phyloP scores from a whole-genome alignment of 2,329 filamentous ascomycete genomes.

The Zymoseptoria pseudotritici region DNA sequence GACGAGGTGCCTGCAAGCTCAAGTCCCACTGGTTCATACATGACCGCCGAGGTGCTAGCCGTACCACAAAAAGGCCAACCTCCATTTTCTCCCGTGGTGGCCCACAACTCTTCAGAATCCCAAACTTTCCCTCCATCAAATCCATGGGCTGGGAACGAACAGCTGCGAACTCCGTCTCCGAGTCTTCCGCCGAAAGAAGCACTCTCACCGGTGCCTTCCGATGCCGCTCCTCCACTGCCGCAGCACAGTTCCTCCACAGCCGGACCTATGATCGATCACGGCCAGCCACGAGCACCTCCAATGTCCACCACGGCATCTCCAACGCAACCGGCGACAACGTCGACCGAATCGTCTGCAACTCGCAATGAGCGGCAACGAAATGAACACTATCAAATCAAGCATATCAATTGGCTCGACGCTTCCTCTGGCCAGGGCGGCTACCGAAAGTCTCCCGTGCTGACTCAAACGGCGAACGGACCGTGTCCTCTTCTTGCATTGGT shows the following conservation, averaged over 20 bases:
- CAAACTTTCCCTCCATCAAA: constrained; percentile 14
- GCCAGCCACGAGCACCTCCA: constrained; percentile 19
- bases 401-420: constrained; percentile 74
- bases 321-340: constrained; percentile 13
- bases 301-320: constrained; percentile 6
- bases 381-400: constrained; percentile 90
- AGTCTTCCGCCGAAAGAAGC: constrained; percentile 16
- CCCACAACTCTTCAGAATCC: constrained; percentile 3
- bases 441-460: constrained; percentile 74
- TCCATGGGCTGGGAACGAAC: constrained; percentile 13
- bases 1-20: not conserved
- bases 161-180: constrained; percentile 3
- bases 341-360: constrained; percentile 34
- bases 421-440: constrained; percentile 50
- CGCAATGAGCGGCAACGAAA: constrained; percentile 42
- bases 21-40: constrained; percentile 12
- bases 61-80: constrained; percentile 23
- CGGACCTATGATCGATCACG: constrained; percentile 27
- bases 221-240: not conserved
- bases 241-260: constrained; percentile 19
- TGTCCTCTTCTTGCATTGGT: constrained; percentile 89
- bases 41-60: constrained; percentile 18
- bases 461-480: constrained; percentile 90
- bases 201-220: constrained; percentile 2
- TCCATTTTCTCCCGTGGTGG: constrained; percentile 21